Conservation (phyloP, 169 alveolate species). For the Plasmodium gaboni region DNA sequence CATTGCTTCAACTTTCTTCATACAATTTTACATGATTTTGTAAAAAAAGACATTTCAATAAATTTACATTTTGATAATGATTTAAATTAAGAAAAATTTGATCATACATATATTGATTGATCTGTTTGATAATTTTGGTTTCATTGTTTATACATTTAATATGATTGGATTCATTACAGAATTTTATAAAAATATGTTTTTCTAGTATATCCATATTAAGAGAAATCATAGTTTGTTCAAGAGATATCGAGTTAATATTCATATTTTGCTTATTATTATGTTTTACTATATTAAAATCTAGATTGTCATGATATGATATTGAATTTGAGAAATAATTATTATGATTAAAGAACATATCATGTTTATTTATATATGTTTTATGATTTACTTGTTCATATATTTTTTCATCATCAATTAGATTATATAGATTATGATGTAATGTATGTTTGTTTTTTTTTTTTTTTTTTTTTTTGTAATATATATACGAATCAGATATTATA, state of each 20-base stretch:
- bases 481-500: too few species aligned
- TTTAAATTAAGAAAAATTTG: conserved; percentile 43
- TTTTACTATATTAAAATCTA: conserved; percentile 20
- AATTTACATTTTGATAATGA: conserved; percentile 10
- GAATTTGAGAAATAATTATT: too few species aligned
- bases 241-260: conserved; percentile 1
- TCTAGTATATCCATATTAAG: conserved; percentile 1
- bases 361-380: too few species aligned
- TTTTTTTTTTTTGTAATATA: too few species aligned
- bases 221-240: conserved; percentile 6
- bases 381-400: neutral
- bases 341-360: too few species aligned
- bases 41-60: conserved; percentile 37
- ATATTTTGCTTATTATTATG: neutral
- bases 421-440: neutral
- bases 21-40: conserved; percentile 49
- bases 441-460: too few species aligned
- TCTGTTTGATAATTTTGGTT: neutral
- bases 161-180: conserved; percentile 17
- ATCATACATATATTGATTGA: neutral
- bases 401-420: neutral
- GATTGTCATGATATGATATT: neutral
- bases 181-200: neutral
- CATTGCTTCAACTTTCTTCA: neutral
- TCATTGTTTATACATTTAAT: conserved; percentile 25